A percentile compares a stretch with the other conserved stretches of the same genome.
phyloP scores from a whole-genome alignment of 225 moss, liverwort and hornwort species.

The Ulota crispa region DNA sequence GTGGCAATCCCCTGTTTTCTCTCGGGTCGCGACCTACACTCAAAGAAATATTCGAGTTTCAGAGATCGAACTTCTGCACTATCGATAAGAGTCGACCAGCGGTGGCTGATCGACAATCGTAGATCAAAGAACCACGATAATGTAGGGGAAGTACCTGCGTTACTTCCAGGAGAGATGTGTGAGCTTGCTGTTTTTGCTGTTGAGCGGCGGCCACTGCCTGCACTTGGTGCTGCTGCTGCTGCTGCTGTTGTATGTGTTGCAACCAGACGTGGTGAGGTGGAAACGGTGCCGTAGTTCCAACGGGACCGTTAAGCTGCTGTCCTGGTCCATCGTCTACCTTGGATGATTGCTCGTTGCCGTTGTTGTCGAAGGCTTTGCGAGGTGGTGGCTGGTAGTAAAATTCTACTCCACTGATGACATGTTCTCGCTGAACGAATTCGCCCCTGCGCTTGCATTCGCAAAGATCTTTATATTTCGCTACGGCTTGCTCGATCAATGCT shows the following conservation, averaged over 20 bases:
- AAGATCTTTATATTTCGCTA: conserved; percentile 92
- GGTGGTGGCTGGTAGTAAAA: conserved; percentile 99
- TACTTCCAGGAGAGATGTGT: conserved; percentile 42
- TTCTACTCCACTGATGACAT: conserved; percentile 91
- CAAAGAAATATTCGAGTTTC: not conserved
- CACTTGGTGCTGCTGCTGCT: conserved; percentile 42
- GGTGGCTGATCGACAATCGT: not conserved
- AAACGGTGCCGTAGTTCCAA: conserved; percentile 44
- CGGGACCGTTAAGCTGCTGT: conserved; percentile 25
- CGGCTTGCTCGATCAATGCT: conserved; percentile 88
- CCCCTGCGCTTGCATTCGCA: conserved; percentile 98
- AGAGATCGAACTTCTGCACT: not conserved
- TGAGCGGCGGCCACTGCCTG: conserved; percentile 30
- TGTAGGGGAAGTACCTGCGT: conserved; percentile 31
- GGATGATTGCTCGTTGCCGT: conserved; percentile 45
- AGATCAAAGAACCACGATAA: not conserved
- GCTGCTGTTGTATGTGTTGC: conserved; percentile 81
- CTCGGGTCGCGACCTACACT: conserved; percentile 26
- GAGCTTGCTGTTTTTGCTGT: conserved; percentile 47
- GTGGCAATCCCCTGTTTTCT: conserved; percentile 33
- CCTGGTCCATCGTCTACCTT: conserved; percentile 38
- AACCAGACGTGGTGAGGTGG: conserved; percentile 88
- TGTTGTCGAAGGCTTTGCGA: conserved; percentile 84
- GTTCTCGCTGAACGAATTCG: conserved; percentile 95
- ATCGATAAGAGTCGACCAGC: not conserved